Conservation (phyloP, 768 basidiomycete genomes). For the Amanita thiersii region DNA sequence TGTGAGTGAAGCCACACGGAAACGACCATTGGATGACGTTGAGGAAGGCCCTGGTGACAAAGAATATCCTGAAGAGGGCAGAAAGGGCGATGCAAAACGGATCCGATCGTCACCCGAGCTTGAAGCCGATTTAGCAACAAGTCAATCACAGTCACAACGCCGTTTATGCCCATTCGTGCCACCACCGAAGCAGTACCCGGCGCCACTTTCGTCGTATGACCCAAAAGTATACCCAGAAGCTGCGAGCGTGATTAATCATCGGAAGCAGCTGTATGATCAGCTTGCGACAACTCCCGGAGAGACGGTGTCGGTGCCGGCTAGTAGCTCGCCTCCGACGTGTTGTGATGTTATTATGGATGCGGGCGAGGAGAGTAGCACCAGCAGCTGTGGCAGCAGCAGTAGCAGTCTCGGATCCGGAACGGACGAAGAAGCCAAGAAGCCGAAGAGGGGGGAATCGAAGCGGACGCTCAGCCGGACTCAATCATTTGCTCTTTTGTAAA, state of each 20-base stretch:
- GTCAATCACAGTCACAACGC: constrained; percentile 1
- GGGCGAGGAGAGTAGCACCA: too few species aligned
- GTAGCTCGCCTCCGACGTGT: too few species aligned
- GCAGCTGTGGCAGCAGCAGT: too few species aligned
- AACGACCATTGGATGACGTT: neutral
- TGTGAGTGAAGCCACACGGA: neutral
- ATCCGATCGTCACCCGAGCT: constrained; percentile 8
- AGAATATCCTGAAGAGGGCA: neutral
- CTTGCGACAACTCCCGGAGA: too few species aligned
- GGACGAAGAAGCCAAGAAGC: too few species aligned
- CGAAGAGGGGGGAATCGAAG: too few species aligned
- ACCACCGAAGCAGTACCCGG: constrained; percentile 27
- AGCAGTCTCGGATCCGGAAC: too few species aligned
- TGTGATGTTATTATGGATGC: too few species aligned
- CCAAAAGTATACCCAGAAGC: constrained; percentile 29
- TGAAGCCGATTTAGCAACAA: neutral
- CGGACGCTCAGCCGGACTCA: too few species aligned
- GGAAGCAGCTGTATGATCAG: constrained; percentile 14
- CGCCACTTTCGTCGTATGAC: constrained; percentile 25
- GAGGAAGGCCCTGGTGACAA: neutral
- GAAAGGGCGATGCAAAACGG: constrained; percentile 1
- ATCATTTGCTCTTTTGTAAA: too few species aligned
- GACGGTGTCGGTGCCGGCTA: too few species aligned
- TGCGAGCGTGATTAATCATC: constrained; percentile 19
- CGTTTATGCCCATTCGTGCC: constrained; percentile 7